Base-by-base conservation (phyloP, 2,329 filamentous ascomycete genomes). In the Fusarium haematococcum region DNA sequence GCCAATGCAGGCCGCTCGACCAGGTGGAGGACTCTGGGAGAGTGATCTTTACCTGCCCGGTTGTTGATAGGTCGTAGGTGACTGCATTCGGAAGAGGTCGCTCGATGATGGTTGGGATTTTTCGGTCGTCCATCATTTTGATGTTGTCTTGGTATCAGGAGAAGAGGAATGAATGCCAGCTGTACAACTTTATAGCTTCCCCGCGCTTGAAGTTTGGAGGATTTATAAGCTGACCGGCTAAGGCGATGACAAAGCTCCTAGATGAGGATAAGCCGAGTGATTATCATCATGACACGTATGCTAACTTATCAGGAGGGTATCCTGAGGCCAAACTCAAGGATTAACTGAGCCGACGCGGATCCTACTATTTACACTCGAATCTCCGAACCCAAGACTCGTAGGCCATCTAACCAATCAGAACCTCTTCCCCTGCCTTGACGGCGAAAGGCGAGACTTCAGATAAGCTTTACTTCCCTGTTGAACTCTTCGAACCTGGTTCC, bases 1-100 rank as follows among this genome's bases (percentile, higher is more conserved):
- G 87, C 83, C 86, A 88, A 74, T 89, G 87, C 11, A 86, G 79
- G 2, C 85, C 86, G 45, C 84, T 86, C 10, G 84, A 83, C 87
- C 87, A 89, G 5, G 79, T 79, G 1, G 86, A 88, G 10, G 77
- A 69, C 0, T 70, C 62, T 0, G 86, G 86, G 0, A 88, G 80
- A 1, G 82, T 83, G 61, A 88, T 86, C 7, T 81, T 85, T 13
- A 85, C 84, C 35, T 82, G 78, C 39, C 79, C 78, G 2, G 76
- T 72, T 6, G 69, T 65, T 1, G 84, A 83, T 23, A 88, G 82
- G 73, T 87, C 67, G 30, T 80, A 79, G 5, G 27, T 71, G 5
- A 79, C 76, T 1, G 68, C 75, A 4, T 77, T 72, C 6, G 75
- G 77, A 0, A 76, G 67, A 0, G 66, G 67, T 18, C 76, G 73